These are phyloP conservation scores for Pseudoscleropodium purum DNA, from an alignment of 225 moss, liverwort and hornwort genomes.

Conservation along the genomic window DNA sequence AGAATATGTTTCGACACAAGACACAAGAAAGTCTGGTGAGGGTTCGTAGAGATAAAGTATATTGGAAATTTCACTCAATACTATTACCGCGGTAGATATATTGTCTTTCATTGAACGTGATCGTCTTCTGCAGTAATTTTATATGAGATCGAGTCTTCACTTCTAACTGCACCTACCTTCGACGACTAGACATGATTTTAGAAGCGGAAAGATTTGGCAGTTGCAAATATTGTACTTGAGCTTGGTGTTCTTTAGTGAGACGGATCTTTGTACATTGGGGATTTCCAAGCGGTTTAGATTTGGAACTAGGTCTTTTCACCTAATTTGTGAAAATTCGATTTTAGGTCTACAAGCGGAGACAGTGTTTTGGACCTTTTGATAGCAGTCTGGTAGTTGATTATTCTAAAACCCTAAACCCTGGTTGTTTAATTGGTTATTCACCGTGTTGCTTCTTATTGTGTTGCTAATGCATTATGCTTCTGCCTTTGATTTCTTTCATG, in stretches of 20 bases:
- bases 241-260: not conserved
- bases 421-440: not conserved
- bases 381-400: not conserved
- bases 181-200: not conserved
- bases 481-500: not conserved
- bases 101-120: not conserved
- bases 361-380: not conserved
- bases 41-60: not conserved
- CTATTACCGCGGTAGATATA: not conserved
- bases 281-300: not conserved
- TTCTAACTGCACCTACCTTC: not conserved
- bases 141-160: not conserved
- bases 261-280: not conserved
- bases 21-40: not conserved
- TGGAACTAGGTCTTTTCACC: not conserved
- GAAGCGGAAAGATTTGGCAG: not conserved
- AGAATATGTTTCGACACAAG: not conserved
- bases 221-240: not conserved
- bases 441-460: not conserved
- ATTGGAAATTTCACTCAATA: not conserved
- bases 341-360: not conserved
- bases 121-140: not conserved
- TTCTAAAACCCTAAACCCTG: conserved; percentile 20
- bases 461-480: not conserved
- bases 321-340: not conserved